Evolutionary conservation across 306 rosid species (phyloP).

Genomic region (Cyclanthera cordifolia): DNA sequence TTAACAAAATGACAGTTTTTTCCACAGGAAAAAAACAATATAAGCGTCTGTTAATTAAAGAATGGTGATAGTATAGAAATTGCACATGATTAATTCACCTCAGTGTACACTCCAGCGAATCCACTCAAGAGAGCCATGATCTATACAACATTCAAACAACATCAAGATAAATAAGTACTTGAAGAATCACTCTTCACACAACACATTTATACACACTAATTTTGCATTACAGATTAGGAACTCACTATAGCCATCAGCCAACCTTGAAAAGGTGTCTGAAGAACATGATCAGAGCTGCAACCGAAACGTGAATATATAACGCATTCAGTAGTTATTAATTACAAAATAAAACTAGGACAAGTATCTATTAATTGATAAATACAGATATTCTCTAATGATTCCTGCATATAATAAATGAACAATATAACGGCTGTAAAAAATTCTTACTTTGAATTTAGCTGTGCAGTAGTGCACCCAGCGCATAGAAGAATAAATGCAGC

Average conservation of each 20-base stretch:
- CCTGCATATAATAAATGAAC: background rate
- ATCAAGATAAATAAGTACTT: conserved; percentile 10
- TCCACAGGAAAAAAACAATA: background rate
- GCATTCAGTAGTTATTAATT: background rate
- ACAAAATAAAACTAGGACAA: background rate
- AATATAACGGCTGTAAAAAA: conserved; percentile 6
- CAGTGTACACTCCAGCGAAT: conserved; percentile 92
- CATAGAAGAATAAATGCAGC: conserved; percentile 88
- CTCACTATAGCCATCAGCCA: conserved; percentile 97
- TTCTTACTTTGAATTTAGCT: conserved; percentile 75
- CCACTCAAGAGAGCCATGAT: conserved; percentile 96
- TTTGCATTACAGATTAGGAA: conserved; percentile 21
- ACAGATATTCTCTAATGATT: background rate
- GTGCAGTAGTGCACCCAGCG: conserved; percentile 92
- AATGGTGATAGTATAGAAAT: conserved; percentile 5
- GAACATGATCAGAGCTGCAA: conserved; percentile 83
- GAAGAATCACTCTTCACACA: background rate
- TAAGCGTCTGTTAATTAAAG: background rate
- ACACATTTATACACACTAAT: background rate
- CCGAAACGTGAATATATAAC: conserved; percentile 4
- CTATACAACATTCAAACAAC: conserved; percentile 31
- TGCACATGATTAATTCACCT: conserved; percentile 41
- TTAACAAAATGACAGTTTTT: background rate
- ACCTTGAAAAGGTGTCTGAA: conserved; percentile 89
- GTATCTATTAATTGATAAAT: background rate